Percentiles rank a stretch among this genome's conserved stretches.
Evolutionary conservation across 805 yeast species (phyloP).

Genomic region (Schwanniomyces yamadae): DNA sequence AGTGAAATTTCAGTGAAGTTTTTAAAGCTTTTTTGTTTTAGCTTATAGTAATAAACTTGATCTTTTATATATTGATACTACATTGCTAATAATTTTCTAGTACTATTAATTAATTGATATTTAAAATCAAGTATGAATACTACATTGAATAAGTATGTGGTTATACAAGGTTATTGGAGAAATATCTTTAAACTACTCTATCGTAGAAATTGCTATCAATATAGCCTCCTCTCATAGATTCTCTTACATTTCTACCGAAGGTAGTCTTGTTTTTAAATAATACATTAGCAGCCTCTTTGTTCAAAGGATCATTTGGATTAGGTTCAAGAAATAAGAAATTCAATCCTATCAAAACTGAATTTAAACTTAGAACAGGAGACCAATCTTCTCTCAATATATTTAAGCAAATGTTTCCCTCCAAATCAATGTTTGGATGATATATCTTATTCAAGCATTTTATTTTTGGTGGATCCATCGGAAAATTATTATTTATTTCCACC

Average conservation of each 20-base stretch:
- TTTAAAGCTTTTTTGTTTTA: too few relatives aligned
- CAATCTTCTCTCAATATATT: slow-evolving; percentile 93
- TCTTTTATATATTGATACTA: too few relatives aligned
- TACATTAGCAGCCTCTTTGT: slow-evolving; percentile 78
- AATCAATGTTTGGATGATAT: slow-evolving; percentile 92
- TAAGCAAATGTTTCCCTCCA: slow-evolving; percentile 86
- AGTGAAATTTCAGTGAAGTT: too few relatives aligned
- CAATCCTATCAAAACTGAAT: slow-evolving; percentile 79
- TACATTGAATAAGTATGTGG: too few relatives aligned
- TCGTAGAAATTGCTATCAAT: slow-evolving; percentile 64
- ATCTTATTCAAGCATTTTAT: slow-evolving; percentile 69
- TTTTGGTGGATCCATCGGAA: slow-evolving; percentile 92
- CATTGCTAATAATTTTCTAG: too few relatives aligned
- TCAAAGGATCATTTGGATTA: slow-evolving; percentile 87
- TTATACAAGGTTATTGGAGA: too few relatives aligned
- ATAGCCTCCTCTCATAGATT: slow-evolving; percentile 71
- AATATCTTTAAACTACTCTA: slow-evolving; percentile 46
- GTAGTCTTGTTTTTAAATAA: slow-evolving; percentile 33
- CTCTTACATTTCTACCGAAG: slow-evolving; percentile 57
- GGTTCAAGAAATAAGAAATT: slow-evolving; percentile 87
- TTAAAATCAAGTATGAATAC: too few relatives aligned
- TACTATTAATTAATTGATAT: too few relatives aligned
- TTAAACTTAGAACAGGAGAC: slow-evolving; percentile 88
- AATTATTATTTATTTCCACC: slow-evolving; percentile 65
- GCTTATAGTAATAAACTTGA: too few relatives aligned